Conservation (phyloP, 768 basidiomycete genomes). For the Ramaria rubella region DNA sequence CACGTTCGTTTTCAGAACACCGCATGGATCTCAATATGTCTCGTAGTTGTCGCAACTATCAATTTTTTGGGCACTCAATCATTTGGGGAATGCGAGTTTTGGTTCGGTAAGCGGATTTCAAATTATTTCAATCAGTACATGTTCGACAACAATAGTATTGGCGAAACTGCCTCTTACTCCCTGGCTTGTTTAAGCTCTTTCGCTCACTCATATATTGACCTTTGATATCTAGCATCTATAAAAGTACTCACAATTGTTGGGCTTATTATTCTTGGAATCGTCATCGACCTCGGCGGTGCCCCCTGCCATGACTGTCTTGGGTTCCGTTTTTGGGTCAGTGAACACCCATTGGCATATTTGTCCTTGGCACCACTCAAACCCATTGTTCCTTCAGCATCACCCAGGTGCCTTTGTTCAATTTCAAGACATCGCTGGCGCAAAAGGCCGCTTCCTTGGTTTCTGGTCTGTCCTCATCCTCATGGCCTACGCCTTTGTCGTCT, state of each 20-base stretch:
- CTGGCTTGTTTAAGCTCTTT: no score
- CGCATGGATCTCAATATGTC: conserved; percentile 31
- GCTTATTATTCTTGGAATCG: conserved; percentile 5
- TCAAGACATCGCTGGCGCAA: conserved; percentile 28
- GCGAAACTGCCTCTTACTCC: conserved; percentile 29
- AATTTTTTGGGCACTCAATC: conserved; percentile 33
- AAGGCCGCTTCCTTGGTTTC: conserved; percentile 37
- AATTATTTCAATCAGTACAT: no score
- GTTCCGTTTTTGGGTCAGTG: conserved; percentile 40
- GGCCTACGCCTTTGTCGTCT: conserved; percentile 1
- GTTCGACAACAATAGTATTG: no score
- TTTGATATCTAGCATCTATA: conserved; percentile 20
- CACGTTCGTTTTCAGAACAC: conserved; percentile 14
- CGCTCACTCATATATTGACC: conserved; percentile 36
- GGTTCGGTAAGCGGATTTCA: conserved; percentile 31
- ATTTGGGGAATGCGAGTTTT: conserved; percentile 52
- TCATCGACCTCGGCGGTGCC: conserved; percentile 2
- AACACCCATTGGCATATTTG: no score
- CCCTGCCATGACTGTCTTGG: conserved; percentile 34
- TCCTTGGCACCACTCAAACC: not conserved
- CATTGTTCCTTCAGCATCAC: conserved; percentile 21
- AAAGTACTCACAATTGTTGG: conserved; percentile 40
- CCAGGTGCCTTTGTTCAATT: conserved; percentile 30
- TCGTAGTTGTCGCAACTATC: conserved; percentile 27
- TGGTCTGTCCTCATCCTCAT: conserved; percentile 33